Evolutionary conservation across 805 yeast species (phyloP), one percentile per base, ranked within the genome.

Genomic region (Starmerella tilneyi): DNA sequence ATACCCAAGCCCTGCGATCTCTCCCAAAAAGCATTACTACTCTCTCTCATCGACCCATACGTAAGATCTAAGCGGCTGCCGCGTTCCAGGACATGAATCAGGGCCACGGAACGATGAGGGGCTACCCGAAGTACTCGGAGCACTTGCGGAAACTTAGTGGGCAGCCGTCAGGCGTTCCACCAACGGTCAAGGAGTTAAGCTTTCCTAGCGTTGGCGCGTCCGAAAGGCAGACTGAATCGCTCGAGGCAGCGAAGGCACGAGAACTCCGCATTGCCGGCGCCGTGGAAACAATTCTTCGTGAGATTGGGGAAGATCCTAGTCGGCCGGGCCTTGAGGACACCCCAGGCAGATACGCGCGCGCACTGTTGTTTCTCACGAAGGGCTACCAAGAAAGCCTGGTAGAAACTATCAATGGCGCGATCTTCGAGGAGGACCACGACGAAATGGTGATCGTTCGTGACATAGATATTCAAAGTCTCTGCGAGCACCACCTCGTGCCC

Each of bases 371-470:
- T 59, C 85, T 92, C 70, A 92, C 99, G 17, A 84, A 85, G 61
- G 99, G 99, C 19, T 92, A 92, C 60, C 95, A 89, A 64, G 94
- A 88, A 55, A 88, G 86, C 62, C 81, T 92, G 49, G 73, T 84
- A 51, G 94, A 84, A 59, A 95, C 86, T 22, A 82, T 92, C 59
- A 89, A 92, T 57, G 73, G 88, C 49, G 98, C 98, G 0, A 94
- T 92, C 6, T 92, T 92, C 57, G 96, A 92, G 62, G 97, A 92
- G 62, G 94, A 92, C 61, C 98, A 92, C 61, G 97, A 92, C 63
- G 99, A 92, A 61, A 92, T 92, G 97, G 97, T 92, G 39, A 88
- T 92, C 52, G 98, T 92, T 21, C 75, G 89, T 59, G 96, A 92
- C 63, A 92, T 92, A 47, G 95, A 85, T 56, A 76, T 92, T 44